Evolutionary conservation across 2,329 filamentous ascomycete genomes (phyloP), one percentile per base, ranked within the genome.

Genomic region (Aspergillus ochraceoroseus): DNA sequence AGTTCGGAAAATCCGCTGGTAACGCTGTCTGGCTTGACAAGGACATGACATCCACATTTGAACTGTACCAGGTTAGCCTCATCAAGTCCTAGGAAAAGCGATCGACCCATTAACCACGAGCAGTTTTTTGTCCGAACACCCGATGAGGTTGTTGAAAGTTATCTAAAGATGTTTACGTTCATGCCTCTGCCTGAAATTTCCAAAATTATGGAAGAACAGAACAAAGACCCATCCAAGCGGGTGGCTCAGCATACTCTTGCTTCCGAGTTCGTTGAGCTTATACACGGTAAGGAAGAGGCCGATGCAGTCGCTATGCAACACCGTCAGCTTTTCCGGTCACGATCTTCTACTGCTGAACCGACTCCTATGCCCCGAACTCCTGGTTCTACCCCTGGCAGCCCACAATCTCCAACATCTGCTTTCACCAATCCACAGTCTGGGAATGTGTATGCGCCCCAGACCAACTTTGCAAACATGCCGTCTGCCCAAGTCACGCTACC

Each of bases 11-110:
- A 70, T 94, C 83, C 48, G 85, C 87, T 2, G 90, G 89, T 17
- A 96, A 96, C 62, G 89, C 90, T 2, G 68, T 98, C 23, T 98
- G 92, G 92, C 76, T 98, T 2, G 87, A 95, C 62, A 73, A 75
- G 38, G 80, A 83, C 54, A 77, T 87, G 76, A 94, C 90, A 1
- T 81, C 76, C 19, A 71, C 81, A 0, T 95, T 90, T 57, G 87
- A 96, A 43, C 73, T 96, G 1, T 96, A 96, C 62, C 78, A 79
- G 55, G 76, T 79, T 59, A 39, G 66, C 55, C 11, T 9, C 5
- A 28, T 8, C 15, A 17, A 8, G 2, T 3, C 25, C 6, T 4
- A 15, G 7, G 7, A 11, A 4, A 7, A 11, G n/a, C 15, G 8
- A 7, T 12, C 9, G 13, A n/a, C 7, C 4, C n/a, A 12, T n/a